Base-by-base conservation (phyloP, 2,329 filamentous ascomycete species). In the Hymenoscyphus scutula region DNA sequence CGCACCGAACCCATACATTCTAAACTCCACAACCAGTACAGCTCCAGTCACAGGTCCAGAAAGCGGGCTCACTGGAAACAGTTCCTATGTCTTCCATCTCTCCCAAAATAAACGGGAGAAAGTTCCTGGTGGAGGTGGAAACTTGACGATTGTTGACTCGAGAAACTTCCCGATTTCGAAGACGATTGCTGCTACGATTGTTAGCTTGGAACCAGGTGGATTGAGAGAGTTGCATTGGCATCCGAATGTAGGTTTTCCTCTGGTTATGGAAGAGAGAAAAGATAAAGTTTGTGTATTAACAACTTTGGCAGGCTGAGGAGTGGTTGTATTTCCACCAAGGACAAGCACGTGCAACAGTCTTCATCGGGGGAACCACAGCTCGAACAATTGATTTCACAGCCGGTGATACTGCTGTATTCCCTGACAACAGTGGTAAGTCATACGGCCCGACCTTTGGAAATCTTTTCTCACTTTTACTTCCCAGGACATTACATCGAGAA, bases 281-380 rank as follows among this genome's bases (percentile, higher is more conserved):
- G n/a, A 23, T 2, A 6, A 1, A 10, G 7, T 19, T 23, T n/a
- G 19, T 8, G 5, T 6, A 3, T 27, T 55, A n/a, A 55, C 7
- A 5, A 3, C 32, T n/a, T 32, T 3, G 10, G 3, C 7, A 87
- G 83, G 84, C 84, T 5, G 85, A 89, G 68, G 87, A 90, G 72
- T 90, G 88, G 87, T 74, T 90, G 2, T 90, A 89, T 75, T 90
- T 90, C 76, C 85, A 88, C 71, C 77, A 82, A 63, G 88, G 87
- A 27, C 74, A 78, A 1, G 87, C 77, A 0, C 81, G 83, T 29
- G 87, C 86, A 0, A 89, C 86, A 0, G 83, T 88, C 2, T 90
- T 89, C 72, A 84, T 85, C 56, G 87, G 86, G 6, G 82, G 79
- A 68, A 77, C 79, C 11, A 83, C 82, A 60, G 81, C 87, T 2